Conservation (phyloP, 208 protist species). For the Trypanosoma avium region DNA sequence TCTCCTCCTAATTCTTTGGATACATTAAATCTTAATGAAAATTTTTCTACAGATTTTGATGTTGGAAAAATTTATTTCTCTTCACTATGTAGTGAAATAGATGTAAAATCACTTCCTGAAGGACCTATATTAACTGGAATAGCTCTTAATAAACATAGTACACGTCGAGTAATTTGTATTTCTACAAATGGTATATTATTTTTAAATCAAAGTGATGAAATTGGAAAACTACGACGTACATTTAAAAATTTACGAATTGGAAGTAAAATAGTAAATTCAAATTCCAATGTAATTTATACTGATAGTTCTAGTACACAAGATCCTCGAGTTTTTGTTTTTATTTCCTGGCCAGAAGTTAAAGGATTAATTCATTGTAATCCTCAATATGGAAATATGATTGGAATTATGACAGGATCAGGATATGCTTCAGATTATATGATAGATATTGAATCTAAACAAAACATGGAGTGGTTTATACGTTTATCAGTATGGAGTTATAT, state of each 20-base stretch:
- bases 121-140: slow-evolving; percentile 8
- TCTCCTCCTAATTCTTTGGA: slow-evolving; percentile 15
- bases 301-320: slow-evolving; percentile 12
- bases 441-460: slow-evolving; percentile 23
- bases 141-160: slow-evolving; percentile 15
- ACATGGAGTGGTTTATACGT: slow-evolving; percentile 20
- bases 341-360: slow-evolving; percentile 42
- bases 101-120: slow-evolving; percentile 24
- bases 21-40: slow-evolving; percentile 25
- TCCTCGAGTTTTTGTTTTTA: slow-evolving; percentile 20
- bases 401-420: slow-evolving; percentile 37
- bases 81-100: slow-evolving; percentile 34
- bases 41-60: slow-evolving; percentile 20
- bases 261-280: not conserved
- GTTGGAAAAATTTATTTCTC: slow-evolving; percentile 34
- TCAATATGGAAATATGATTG: slow-evolving; percentile 33
- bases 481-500: slow-evolving; percentile 20
- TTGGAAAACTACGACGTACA: slow-evolving; percentile 18
- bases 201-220: slow-evolving; percentile 28
- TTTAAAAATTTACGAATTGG: slow-evolving; percentile 16
- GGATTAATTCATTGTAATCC: slow-evolving; percentile 47
- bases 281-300: not conserved
- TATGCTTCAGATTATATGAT: slow-evolving; percentile 42
- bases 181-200: slow-evolving; percentile 39
- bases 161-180: slow-evolving; percentile 31